phyloP scores from a whole-genome alignment of 352 stramenopile genomes.

The Salisapilia sapeloensis region DNA sequence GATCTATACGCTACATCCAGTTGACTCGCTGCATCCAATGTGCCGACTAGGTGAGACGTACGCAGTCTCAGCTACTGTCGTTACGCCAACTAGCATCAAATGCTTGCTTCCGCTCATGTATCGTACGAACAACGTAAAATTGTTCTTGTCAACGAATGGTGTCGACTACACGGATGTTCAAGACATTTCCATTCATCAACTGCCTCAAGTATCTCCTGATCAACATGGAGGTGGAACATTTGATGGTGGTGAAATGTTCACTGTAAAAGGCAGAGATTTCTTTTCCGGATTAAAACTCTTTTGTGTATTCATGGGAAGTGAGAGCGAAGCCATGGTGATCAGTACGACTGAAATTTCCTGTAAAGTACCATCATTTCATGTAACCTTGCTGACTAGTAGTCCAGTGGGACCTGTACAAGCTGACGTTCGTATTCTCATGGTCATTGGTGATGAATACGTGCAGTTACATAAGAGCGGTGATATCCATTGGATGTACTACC shows the following conservation, averaged over 20 bases:
- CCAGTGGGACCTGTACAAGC: constrained; percentile 9
- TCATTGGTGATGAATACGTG: constrained; percentile 3
- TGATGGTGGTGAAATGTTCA: constrained; percentile 10
- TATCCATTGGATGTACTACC: no score
- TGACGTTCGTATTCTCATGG: constrained; percentile 9
- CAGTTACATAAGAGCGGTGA: no score
- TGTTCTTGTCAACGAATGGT: constrained; percentile 19
- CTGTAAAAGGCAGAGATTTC: constrained; percentile 8
- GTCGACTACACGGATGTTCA: constrained; percentile 14
- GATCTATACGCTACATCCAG: constrained; percentile 7
- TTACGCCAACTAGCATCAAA: constrained; percentile 10
- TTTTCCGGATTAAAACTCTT: constrained; percentile 5
- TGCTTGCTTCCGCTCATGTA: constrained; percentile 10
- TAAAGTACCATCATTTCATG: constrained; percentile 8
- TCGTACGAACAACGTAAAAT: constrained; percentile 2
- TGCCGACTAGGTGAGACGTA: constrained; percentile 16
- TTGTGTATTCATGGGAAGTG: constrained; percentile 7
- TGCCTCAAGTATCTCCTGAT: constrained; percentile 2
- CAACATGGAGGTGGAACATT: constrained; percentile 12
- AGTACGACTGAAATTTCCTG: constrained; percentile 6
- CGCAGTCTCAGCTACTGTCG: constrained; percentile 3
- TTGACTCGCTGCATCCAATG: constrained; percentile 4
- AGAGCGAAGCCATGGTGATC: constrained; percentile 3
- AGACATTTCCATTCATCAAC: constrained; percentile 4
- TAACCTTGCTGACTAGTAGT: not conserved